Conservation (phyloP, 306 rosid species). For the Pyrus betulifolia region DNA sequence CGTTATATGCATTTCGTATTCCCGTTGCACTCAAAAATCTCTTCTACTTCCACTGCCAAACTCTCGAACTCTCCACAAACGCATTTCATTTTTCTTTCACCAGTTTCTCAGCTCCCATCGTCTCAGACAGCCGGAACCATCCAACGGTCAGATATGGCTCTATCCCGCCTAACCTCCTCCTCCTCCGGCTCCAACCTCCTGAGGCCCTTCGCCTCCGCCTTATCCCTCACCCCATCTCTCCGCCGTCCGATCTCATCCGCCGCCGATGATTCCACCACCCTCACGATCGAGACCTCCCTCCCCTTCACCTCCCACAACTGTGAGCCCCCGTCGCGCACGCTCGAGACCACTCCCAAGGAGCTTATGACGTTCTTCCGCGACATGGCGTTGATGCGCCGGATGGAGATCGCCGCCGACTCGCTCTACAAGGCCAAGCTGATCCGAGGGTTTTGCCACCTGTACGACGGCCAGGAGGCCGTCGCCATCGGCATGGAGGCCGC, state of each 20-base stretch:
- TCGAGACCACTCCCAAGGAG: conserved; percentile 53
- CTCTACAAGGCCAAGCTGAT: conserved; percentile 89
- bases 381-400: conserved; percentile 82
- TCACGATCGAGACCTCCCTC: conserved; percentile 65
- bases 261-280: conserved; percentile 26
- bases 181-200: conserved; percentile 28
- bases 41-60: not conserved
- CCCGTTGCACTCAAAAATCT: no score
- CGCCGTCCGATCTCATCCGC: conserved; percentile 46
- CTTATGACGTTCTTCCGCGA: conserved; percentile 57
- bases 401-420: conserved; percentile 96
- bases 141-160: conserved; percentile 47
- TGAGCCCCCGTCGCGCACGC: conserved; percentile 68
- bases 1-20: no score
- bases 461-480: conserved; percentile 93
- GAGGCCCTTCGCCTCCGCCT: conserved; percentile 39
- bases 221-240: conserved; percentile 20
- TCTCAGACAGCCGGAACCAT: not conserved
- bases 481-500: conserved; percentile 87
- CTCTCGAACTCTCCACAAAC: not conserved
- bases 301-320: conserved; percentile 73
- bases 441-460: conserved; percentile 90
- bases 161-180: conserved; percentile 42
- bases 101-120: not conserved
- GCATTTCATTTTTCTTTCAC: not conserved